A percentile compares a stretch with the other conserved stretches of the same genome.
These are phyloP conservation scores for Yamadazyma scolyti DNA, from an alignment of 805 yeast species.

Conservation along the genomic window DNA sequence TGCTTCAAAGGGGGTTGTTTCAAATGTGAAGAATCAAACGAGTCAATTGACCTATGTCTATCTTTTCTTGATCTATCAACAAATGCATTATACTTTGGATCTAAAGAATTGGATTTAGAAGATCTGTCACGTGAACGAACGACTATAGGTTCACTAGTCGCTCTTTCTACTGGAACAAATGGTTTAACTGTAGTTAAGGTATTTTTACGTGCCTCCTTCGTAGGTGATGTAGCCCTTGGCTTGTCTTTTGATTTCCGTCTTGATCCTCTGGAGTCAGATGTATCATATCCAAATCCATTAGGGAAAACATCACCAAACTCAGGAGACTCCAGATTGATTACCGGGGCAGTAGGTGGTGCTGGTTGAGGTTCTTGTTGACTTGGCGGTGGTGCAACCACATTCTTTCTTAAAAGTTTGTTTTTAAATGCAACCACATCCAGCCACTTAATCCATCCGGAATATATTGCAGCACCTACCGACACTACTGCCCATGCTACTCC, in stretches of 20 bases:
- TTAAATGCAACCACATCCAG: slow-evolving; percentile 5
- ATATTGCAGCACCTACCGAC: slow-evolving; percentile 23
- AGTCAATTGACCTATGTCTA: slow-evolving; percentile 9
- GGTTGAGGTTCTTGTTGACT: neutral
- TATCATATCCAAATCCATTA: slow-evolving; percentile 5
- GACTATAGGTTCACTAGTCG: slow-evolving; percentile 1
- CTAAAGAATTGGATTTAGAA: slow-evolving; percentile 16
- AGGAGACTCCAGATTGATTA: neutral
- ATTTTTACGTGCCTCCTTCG: slow-evolving; percentile 10
- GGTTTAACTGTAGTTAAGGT: slow-evolving; percentile 21
- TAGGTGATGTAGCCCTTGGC: neutral
- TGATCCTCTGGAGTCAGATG: slow-evolving; percentile 1
- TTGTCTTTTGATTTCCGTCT: slow-evolving; percentile 3
- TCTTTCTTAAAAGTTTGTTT: neutral
- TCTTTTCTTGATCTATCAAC: slow-evolving; percentile 9
- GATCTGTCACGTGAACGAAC: too few species aligned
- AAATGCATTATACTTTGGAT: slow-evolving; percentile 10
- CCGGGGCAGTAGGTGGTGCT: neutral
- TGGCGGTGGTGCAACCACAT: neutral
- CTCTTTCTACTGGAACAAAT: slow-evolving; percentile 12
- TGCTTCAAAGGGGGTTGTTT: slow-evolving; percentile 3
- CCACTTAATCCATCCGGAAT: slow-evolving; percentile 21
- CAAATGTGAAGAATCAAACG: slow-evolving; percentile 10
- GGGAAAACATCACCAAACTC: slow-evolving; percentile 4
- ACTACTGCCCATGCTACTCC: slow-evolving; percentile 21